These are phyloP conservation scores for Smittium culicis DNA, from an alignment of 371 early-diverging fungal species.

Conservation along the genomic window DNA sequence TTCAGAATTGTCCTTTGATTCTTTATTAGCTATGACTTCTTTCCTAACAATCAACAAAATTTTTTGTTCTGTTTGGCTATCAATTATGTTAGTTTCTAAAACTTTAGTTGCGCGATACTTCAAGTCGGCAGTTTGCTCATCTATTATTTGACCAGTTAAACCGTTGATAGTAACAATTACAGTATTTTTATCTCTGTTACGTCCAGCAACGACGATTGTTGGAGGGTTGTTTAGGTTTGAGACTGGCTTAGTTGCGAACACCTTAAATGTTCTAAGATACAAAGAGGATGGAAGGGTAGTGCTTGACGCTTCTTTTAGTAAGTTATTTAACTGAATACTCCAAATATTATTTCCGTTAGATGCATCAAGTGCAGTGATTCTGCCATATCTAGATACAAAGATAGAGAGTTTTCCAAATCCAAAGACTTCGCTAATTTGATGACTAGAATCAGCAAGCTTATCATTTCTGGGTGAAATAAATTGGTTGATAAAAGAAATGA, in stretches of 20 bases:
- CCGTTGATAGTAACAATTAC: slow-evolving; percentile 9
- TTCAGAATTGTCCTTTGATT: not conserved
- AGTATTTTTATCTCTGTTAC: slow-evolving; percentile 30
- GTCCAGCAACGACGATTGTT: slow-evolving; percentile 59
- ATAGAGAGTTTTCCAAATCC: slow-evolving; percentile 74
- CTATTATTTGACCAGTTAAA: slow-evolving; percentile 5
- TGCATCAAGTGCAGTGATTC: slow-evolving; percentile 68
- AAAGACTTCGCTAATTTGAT: slow-evolving; percentile 44
- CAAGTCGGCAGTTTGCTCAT: not conserved
- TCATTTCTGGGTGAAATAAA: slow-evolving; percentile 15
- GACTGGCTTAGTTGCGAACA: slow-evolving; percentile 22
- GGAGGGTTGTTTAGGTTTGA: not conserved
- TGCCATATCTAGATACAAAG: slow-evolving; percentile 59
- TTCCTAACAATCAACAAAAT: slow-evolving; percentile 3
- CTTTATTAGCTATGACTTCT: not conserved
- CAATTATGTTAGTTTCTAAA: not conserved
- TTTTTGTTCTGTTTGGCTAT: slow-evolving; percentile 1
- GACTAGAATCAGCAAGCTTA: slow-evolving; percentile 16
- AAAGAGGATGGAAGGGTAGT: not conserved
- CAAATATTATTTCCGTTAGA: slow-evolving; percentile 59
- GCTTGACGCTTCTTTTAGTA: slow-evolving; percentile 34
- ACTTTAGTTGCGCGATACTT: not conserved
- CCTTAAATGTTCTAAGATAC: not conserved
- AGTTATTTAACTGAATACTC: slow-evolving; percentile 21
- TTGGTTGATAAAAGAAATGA: slow-evolving; percentile 15